A percentile compares a stretch with the other conserved stretches of the same genome.
Evolutionary conservation across 2,329 filamentous ascomycete species (phyloP).

Genomic region (Acephala macrosclerotiorum): DNA sequence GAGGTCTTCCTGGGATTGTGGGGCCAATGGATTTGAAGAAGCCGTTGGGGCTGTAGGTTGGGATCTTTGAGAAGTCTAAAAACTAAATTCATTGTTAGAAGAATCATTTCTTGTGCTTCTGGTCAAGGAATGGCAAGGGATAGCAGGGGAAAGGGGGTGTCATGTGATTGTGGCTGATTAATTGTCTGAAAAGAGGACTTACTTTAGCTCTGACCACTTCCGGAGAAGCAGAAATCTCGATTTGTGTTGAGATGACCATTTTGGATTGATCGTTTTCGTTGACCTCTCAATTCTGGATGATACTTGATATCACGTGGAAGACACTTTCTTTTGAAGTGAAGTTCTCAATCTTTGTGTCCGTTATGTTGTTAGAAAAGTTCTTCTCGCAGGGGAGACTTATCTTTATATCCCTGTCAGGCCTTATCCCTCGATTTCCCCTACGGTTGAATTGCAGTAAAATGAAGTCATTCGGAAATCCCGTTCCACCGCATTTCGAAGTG

Average conservation of each 20-base stretch:
- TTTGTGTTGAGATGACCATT: not conserved
- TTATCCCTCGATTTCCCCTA: no score
- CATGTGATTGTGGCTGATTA: not conserved
- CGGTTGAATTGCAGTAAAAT: no score
- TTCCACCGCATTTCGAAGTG: no score
- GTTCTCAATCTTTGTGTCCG: not conserved
- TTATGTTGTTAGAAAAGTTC: not conserved
- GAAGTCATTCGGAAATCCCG: no score
- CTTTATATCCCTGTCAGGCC: no score
- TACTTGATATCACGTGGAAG: not conserved
- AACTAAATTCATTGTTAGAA: not conserved
- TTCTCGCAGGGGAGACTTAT: not conserved
- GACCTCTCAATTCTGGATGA: not conserved
- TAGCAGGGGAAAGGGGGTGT: not conserved
- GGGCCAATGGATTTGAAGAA: not conserved
- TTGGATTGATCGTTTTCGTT: not conserved
- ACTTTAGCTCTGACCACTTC: not conserved
- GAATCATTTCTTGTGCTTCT: no score
- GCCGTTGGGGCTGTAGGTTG: constrained; percentile 8
- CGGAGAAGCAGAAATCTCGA: constrained; percentile 9
- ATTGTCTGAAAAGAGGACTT: not conserved
- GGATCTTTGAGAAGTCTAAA: constrained; percentile 11
- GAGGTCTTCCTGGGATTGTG: not conserved
- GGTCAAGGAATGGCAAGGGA: no score
- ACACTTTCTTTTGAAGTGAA: not conserved